These are phyloP conservation scores for Candida insectorum DNA, from an alignment of 805 yeast species.

Conservation along the genomic window DNA sequence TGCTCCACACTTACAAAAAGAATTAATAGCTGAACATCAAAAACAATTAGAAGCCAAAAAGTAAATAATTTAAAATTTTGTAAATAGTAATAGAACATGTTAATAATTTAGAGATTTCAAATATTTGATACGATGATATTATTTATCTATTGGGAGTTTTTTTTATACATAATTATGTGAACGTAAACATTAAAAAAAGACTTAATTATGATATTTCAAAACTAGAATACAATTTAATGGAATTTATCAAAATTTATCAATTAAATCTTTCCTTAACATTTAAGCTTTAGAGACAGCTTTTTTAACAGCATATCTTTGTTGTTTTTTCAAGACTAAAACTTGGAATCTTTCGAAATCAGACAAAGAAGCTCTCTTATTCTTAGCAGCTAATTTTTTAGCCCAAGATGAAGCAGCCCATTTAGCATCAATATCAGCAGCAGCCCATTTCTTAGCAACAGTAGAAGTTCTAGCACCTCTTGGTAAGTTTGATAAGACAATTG, in stretches of 20 bases:
- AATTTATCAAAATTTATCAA: conserved; percentile 12
- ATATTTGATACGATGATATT: conserved; percentile 11
- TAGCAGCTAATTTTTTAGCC: conserved; percentile 98
- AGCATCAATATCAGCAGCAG: conserved; percentile 79
- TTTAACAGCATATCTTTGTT: conserved; percentile 91
- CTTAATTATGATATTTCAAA: conserved; percentile 21
- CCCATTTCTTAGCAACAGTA: conserved; percentile 88
- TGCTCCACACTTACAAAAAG: conserved; percentile 83
- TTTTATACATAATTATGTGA: conserved; percentile 19
- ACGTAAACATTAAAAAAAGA: conserved; percentile 26
- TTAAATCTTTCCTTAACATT: conserved; percentile 23
- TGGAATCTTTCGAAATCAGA: conserved; percentile 99
- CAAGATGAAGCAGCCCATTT: conserved; percentile 93
- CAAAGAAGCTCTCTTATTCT: conserved; percentile 88
- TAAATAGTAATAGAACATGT: background rate
- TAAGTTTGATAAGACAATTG: conserved; percentile 76
- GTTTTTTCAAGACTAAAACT: conserved; percentile 95
- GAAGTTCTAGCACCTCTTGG: conserved; percentile 95
- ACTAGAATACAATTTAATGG: conserved; percentile 24
- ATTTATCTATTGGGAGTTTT: conserved; percentile 14
- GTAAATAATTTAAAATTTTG: conserved; percentile 7
- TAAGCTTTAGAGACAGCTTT: conserved; percentile 97
- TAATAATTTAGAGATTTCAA: background rate
- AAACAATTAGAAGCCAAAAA: conserved; percentile 25
- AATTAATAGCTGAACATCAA: conserved; percentile 78